Conservation (phyloP, 257 asterid species). For the Euphrasia confusa region DNA sequence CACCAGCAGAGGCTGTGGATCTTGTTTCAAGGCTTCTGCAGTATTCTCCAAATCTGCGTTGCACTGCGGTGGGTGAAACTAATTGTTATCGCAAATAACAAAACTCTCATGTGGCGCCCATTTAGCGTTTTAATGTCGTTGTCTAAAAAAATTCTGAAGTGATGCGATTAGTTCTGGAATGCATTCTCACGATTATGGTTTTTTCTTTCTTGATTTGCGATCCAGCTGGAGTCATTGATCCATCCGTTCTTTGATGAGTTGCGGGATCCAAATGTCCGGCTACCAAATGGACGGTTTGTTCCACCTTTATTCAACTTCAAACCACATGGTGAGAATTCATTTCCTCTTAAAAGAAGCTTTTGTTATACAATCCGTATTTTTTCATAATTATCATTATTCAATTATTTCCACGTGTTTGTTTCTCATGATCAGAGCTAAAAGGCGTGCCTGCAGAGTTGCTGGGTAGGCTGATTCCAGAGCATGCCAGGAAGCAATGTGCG, state of each 20-base stretch:
- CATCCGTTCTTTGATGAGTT: slow-evolving; percentile 68
- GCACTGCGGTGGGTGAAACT: slow-evolving; percentile 56
- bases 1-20: slow-evolving; percentile 74
- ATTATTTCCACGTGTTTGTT: slow-evolving; percentile 10
- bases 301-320: slow-evolving; percentile 73
- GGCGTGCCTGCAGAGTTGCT: slow-evolving; percentile 53
- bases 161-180: not conserved
- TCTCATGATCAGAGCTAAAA: slow-evolving; percentile 44
- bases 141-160: not conserved
- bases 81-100: not conserved
- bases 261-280: slow-evolving; percentile 59
- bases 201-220: slow-evolving; percentile 8
- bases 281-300: slow-evolving; percentile 62
- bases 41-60: slow-evolving; percentile 65
- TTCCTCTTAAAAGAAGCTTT: not conserved
- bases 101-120: not conserved
- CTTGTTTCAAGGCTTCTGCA: slow-evolving; percentile 69
- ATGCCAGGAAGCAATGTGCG: slow-evolving; percentile 69
- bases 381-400: not conserved
- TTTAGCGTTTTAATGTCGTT: not conserved
- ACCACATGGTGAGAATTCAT: slow-evolving; percentile 38
- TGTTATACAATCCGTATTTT: not conserved
- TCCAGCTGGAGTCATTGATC: slow-evolving; percentile 62
- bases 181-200: slow-evolving; percentile 16
- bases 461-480: slow-evolving; percentile 69